A percentile compares a stretch with the other conserved stretches of the same genome.
phyloP scores from a whole-genome alignment of 192 early-diverging fungal genomes.

The Chytriomyces sp. region DNA sequence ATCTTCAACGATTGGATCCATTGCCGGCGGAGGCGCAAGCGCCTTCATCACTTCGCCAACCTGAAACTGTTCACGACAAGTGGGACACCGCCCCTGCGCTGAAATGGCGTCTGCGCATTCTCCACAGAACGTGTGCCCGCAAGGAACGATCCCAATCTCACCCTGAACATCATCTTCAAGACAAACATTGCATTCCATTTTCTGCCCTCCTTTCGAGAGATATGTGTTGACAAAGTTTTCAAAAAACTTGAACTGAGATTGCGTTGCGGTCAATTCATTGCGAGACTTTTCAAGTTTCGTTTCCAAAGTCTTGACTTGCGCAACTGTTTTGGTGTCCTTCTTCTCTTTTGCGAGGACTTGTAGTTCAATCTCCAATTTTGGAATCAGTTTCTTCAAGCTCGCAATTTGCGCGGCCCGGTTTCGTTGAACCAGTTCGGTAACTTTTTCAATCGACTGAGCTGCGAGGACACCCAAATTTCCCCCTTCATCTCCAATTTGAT shows the following conservation, averaged over 20 bases:
- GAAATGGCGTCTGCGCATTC: conserved; percentile 4
- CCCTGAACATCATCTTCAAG: too few relatives aligned
- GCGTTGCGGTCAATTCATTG: too few relatives aligned
- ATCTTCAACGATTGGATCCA: not conserved
- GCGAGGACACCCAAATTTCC: not conserved
- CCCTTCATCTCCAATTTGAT: too few relatives aligned
- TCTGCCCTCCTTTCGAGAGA: too few relatives aligned
- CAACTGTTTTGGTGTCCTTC: not conserved
- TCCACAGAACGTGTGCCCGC: conserved; percentile 23
- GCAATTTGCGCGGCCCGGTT: conserved; percentile 4
- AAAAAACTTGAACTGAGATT: not conserved
- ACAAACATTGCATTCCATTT: too few relatives aligned
- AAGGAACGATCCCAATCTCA: not conserved
- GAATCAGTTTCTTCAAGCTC: conserved; percentile 2
- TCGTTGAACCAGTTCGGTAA: conserved; percentile 14
- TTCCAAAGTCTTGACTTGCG: not conserved
- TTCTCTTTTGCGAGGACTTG: not conserved
- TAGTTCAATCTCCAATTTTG: not conserved
- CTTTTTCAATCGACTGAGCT: conserved; percentile 24
- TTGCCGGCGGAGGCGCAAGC: conserved; percentile 3
- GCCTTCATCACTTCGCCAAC: not conserved
- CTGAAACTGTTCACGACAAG: not conserved
- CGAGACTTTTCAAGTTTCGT: too few relatives aligned
- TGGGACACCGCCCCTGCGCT: not conserved
- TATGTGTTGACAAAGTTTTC: too few relatives aligned